Percentiles rank a stretch among this genome's conserved stretches.
phyloP scores from a whole-genome alignment of 2,329 filamentous ascomycete species.

The Penicillium paneum region DNA sequence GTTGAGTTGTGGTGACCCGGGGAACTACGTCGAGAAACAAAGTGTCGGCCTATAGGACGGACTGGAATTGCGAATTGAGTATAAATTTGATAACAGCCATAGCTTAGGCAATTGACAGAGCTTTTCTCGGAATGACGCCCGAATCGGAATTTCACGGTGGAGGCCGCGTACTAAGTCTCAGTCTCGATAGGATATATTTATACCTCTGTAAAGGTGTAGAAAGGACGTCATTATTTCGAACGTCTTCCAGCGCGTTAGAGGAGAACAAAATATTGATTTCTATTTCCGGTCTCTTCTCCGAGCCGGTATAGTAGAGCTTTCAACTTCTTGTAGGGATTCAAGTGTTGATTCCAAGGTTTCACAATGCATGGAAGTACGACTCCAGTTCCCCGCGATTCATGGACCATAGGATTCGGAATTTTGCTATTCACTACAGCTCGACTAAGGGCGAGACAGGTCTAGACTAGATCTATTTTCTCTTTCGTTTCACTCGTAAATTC shows the following conservation, averaged over 20 bases:
- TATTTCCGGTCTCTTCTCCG: neutral
- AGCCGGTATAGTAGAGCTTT: neutral
- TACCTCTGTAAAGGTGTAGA: neutral
- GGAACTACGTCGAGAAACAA: neutral
- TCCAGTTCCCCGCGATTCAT: conserved; percentile 21
- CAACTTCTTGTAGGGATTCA: neutral
- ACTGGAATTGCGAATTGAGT: neutral
- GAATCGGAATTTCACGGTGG: conserved; percentile 13
- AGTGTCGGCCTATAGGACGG: conserved; percentile 4
- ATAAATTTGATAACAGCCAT: conserved; percentile 14
- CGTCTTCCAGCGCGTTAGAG: neutral
- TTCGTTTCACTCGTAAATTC: neutral
- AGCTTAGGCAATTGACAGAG: neutral
- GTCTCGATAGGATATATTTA: neutral
- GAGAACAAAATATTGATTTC: neutral
- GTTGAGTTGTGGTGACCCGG: neutral
- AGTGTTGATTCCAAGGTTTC: conserved; percentile 7
- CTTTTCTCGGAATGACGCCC: conserved; percentile 10
- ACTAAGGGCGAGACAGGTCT: conserved; percentile 2
- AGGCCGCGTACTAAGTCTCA: conserved; percentile 1
- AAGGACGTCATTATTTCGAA: neutral
- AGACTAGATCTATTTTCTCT: neutral
- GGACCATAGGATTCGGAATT: conserved; percentile 13
- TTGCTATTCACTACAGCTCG: conserved; percentile 10
- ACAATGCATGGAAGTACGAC: conserved; percentile 18